Evolutionary conservation across 345 rosid genomes (phyloP).

Genomic region (Clausena lansium): DNA sequence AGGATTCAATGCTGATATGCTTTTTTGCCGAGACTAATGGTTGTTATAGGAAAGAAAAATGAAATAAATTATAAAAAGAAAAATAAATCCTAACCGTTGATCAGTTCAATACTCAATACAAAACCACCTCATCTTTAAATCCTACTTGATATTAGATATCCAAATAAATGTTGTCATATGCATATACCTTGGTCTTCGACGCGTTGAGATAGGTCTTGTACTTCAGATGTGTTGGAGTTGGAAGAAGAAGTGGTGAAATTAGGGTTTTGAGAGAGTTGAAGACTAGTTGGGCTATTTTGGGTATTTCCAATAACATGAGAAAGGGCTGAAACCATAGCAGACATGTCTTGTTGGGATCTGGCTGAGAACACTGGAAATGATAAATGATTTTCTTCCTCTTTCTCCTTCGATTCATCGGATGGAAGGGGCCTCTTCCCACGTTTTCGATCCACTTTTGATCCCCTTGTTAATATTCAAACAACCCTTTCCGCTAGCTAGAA

Average conservation of each 20-base stretch:
- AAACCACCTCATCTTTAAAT: too few species aligned
- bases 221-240: constrained; percentile 16
- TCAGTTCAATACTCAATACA: too few species aligned
- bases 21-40: too few species aligned
- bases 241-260: neutral
- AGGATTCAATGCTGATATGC: too few species aligned
- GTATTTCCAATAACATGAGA: constrained; percentile 61
- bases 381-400: constrained; percentile 40
- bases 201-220: constrained; percentile 17
- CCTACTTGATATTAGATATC: too few species aligned
- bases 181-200: constrained; percentile 36
- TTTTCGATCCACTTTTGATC: constrained; percentile 43
- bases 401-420: constrained; percentile 41
- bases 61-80: too few species aligned
- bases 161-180: neutral
- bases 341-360: constrained; percentile 68
- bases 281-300: constrained; percentile 18
- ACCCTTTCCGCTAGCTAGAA: neutral
- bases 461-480: neutral
- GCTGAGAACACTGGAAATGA: constrained; percentile 56
- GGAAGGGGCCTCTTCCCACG: constrained; percentile 54
- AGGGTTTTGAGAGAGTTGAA: constrained; percentile 16
- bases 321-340: constrained; percentile 67
- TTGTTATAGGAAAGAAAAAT: too few species aligned
- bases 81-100: too few species aligned